Conservation (phyloP, 148 eudicot genomes). For the Spergularia bocconei region DNA sequence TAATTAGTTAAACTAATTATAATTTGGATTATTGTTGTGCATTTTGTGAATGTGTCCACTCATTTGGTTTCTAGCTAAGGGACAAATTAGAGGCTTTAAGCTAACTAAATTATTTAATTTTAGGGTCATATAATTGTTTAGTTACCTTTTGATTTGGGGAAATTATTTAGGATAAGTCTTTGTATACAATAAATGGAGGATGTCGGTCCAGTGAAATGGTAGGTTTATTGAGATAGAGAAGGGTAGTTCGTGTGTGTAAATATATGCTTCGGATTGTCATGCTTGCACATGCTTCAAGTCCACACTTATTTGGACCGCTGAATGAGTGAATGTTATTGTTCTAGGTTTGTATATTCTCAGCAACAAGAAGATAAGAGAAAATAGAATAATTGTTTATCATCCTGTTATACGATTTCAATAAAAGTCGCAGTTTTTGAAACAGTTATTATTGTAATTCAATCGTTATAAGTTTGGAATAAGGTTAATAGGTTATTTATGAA, state of each 20-base stretch:
- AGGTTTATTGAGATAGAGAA: background rate
- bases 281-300: conserved; percentile 14
- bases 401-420: too few relatives aligned
- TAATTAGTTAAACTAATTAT: conserved; percentile 3
- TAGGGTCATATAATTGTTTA: background rate
- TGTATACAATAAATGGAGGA: background rate
- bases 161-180: background rate
- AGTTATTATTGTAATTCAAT: too few relatives aligned
- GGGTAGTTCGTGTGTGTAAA: background rate
- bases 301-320: background rate
- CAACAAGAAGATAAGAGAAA: too few relatives aligned
- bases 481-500: too few relatives aligned
- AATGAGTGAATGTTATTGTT: background rate
- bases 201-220: conserved; percentile 6
- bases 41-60: background rate
- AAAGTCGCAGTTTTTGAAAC: too few relatives aligned
- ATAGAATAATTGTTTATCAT: too few relatives aligned
- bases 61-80: background rate
- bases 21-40: background rate
- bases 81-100: conserved; percentile 19
- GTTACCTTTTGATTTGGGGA: background rate
- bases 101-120: background rate
- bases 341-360: too few relatives aligned
- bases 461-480: too few relatives aligned
- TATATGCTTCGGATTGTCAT: too few relatives aligned